Evolutionary conservation across 2,329 filamentous ascomycete species (phyloP).

Genomic region (Keithomyces neogunnii): DNA sequence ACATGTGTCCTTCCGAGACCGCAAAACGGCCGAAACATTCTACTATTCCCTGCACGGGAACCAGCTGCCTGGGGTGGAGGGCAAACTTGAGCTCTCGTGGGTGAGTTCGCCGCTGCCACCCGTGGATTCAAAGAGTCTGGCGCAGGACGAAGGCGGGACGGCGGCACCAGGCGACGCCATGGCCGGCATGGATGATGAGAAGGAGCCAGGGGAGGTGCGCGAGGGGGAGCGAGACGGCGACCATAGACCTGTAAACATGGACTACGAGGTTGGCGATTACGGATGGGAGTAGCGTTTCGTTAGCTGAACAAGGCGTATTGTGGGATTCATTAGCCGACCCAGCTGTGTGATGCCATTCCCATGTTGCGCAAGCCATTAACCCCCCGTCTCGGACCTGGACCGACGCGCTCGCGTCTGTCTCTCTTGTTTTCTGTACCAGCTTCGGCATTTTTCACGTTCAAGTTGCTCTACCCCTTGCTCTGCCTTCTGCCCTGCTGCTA

Average conservation of each 20-base stretch:
- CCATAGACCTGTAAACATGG: constrained; percentile 33
- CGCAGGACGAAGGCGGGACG: not conserved
- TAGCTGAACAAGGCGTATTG: too few relatives aligned
- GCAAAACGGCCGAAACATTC: constrained; percentile 63
- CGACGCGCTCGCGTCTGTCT: too few relatives aligned
- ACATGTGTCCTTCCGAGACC: constrained; percentile 56
- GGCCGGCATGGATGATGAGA: constrained; percentile 14
- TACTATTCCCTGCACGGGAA: constrained; percentile 48
- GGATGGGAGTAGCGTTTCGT: constrained; percentile 27
- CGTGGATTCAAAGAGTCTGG: constrained; percentile 9
- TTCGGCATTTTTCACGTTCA: too few relatives aligned
- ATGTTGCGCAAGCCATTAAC: too few relatives aligned
- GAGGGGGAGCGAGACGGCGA: constrained; percentile 11
- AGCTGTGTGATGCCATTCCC: too few relatives aligned
- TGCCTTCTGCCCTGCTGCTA: too few relatives aligned
- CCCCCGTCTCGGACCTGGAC: too few relatives aligned
- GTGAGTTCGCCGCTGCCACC: constrained; percentile 24
- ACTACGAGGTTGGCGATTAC: constrained; percentile 45
- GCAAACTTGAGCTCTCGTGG: constrained; percentile 60
- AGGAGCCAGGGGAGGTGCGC: constrained; percentile 15
- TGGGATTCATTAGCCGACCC: too few relatives aligned
- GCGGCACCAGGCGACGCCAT: constrained; percentile 15
- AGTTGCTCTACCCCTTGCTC: too few relatives aligned
- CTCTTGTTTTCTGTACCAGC: too few relatives aligned
- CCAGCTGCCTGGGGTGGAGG: constrained; percentile 52